phyloP scores from a whole-genome alignment of 768 basidiomycete genomes.

The Trametes cubensis region DNA sequence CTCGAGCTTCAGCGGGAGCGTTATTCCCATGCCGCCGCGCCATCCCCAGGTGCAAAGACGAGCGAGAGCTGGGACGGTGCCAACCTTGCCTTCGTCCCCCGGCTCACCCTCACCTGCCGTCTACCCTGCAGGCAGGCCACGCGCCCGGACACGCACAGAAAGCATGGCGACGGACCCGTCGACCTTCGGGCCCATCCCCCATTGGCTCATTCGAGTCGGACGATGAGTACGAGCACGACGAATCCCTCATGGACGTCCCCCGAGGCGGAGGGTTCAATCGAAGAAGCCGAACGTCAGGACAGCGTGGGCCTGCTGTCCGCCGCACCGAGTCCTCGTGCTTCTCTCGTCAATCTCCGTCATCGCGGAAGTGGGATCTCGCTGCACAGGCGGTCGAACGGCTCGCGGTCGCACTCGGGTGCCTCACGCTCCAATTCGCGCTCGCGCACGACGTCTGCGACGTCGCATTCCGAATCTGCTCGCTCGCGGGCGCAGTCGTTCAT shows the following conservation, averaged over 20 bases:
- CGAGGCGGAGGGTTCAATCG: slow-evolving; percentile 55
- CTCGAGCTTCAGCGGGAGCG: slow-evolving; percentile 28
- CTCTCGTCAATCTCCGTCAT: slow-evolving; percentile 46
- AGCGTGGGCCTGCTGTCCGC: slow-evolving; percentile 57
- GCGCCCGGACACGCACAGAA: slow-evolving; percentile 31
- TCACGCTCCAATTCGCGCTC: slow-evolving; percentile 52
- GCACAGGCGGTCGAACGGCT: slow-evolving; percentile 40
- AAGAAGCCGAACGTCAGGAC: slow-evolving; percentile 67
- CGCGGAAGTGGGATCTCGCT: slow-evolving; percentile 41
- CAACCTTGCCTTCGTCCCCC: slow-evolving; percentile 35
- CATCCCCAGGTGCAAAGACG: slow-evolving; percentile 45
- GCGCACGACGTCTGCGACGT: slow-evolving; percentile 32
- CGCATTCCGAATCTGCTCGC: slow-evolving; percentile 47
- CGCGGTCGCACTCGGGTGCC: slow-evolving; percentile 45
- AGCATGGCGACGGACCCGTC: slow-evolving; percentile 30
- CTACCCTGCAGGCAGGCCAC: slow-evolving; percentile 35
- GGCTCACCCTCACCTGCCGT: slow-evolving; percentile 41
- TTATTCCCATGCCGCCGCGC: slow-evolving; percentile 53
- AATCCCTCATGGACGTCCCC: slow-evolving; percentile 41
- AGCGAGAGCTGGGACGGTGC: slow-evolving; percentile 45
- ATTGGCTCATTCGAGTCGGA: slow-evolving; percentile 29
- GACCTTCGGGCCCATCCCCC: slow-evolving; percentile 32
- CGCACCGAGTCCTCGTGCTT: slow-evolving; percentile 52
- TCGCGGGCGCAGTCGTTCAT: slow-evolving; percentile 68
- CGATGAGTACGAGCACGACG: slow-evolving; percentile 33